Base-by-base conservation (phyloP, 31 red algal genomes). In the Bonnemaisonia californica region DNA sequence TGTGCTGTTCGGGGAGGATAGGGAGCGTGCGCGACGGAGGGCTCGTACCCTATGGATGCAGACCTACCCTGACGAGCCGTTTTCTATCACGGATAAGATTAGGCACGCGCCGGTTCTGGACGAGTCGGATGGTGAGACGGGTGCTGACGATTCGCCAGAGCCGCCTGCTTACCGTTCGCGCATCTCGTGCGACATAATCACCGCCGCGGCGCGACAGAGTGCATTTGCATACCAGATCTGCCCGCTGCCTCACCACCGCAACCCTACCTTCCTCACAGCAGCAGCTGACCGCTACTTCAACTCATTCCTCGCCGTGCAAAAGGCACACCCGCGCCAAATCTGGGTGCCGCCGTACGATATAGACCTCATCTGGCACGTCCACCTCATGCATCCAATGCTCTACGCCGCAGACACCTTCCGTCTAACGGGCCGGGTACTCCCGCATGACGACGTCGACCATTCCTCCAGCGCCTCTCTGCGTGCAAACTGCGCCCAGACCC, bases 311-410 rank as follows among this genome's bases (percentile, higher is more conserved):
- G 54, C 26, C 3, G 48, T 84, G 26, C 67, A 74, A 35, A 30
- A 62, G 23, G 21, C 2, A 22, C 16, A 11, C 3, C 22, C 66
- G 1, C 12, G 34, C 30, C 16, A 37, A 22, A 45, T 77, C 16
- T 69, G 71, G 69, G 83, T 87, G 1, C 83, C 83, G 5, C 62
- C 57, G 9, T 77, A 69, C 45, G 83, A 87, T 45, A 87, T 87
- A 16, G 83, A 87, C 27, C 13, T 87, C 3, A 38, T 67, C 0
- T 87, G 83, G 83, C 83, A 87, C 40, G 58, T 68, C 23, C 83
- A 87, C 39, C 30, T 87, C 62, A 36, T 75, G 69, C 57, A 62
- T 54, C 56, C 81, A 9, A 7, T 22, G 9, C 13, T 42, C 47
- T 85, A 85, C 31, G 29, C 24, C 7, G 18, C 18, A 33, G 51